Evolutionary conservation across 768 basidiomycete genomes (phyloP), one percentile per base, ranked within the genome.

Genomic region (Trametes sanguinea): DNA sequence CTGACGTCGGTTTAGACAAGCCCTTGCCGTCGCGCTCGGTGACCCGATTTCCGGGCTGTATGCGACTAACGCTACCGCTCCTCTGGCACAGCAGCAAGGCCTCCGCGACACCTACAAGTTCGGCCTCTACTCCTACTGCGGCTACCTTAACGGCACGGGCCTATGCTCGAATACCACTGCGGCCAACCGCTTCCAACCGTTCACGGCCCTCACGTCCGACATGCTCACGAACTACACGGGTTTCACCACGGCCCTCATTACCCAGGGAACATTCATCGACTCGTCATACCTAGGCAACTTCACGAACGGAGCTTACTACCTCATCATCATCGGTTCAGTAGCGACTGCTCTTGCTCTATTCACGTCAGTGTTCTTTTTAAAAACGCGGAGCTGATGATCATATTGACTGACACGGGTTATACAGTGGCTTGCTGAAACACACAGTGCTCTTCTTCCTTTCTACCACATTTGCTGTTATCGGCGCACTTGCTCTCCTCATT

Each of bases 121-220:
- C 65, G 92, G 92, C n/a, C 77, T 94, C 29, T 94, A 93, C 75
- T 84, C 85, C 17, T 84, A 89, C 71, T 94, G 92, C 67, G 91
- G 81, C 67, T 92, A 87, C 67, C 76, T 88, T 66, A 82, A 85
- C 64, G 73, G 75, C 44, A 79, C 80, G 22, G 91, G 90, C 30
- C 80, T 74, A 51, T 93, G 91, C 72, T 81, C 85, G 33, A 87
- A 86, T 68, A 76, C 79, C 44, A 83, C 85, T 35, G 72, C 81
- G 33, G 89, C 83, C 50, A 75, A 78, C 65, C 78, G 77, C 59
- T 91, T 88, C 72, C 76, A 78, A 51, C 92, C 92, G n/a, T 89
- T 83, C 69, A 76, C 80, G 43, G 79, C 78, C 43, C 79, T 92
- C 64, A 81, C 83, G 40, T 78, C 80, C 53, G 91, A 94, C 76